Evolutionary conservation across 306 rosid genomes (phyloP).

Genomic region (Malus orientalis): DNA sequence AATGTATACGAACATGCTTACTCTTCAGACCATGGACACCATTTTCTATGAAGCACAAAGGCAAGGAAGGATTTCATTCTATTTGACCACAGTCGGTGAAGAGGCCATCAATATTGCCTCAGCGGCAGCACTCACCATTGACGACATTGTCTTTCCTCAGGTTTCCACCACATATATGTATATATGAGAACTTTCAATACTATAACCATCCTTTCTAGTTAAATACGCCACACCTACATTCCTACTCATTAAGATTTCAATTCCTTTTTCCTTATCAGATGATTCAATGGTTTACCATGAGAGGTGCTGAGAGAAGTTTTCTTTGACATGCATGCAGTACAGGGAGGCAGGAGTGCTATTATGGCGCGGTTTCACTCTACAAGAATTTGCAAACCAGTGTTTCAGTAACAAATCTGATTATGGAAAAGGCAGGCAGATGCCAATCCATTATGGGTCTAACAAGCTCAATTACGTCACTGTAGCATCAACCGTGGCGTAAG

Average conservation of each 20-base stretch:
- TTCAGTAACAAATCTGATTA: constrained; percentile 66
- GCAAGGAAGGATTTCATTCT: constrained; percentile 90
- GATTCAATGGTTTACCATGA: constrained; percentile 1
- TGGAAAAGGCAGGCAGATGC: constrained; percentile 96
- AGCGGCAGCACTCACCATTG: constrained; percentile 69
- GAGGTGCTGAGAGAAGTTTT: constrained; percentile 4
- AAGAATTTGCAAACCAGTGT: constrained; percentile 86
- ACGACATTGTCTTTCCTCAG: constrained; percentile 83
- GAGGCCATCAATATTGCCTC: constrained; percentile 86
- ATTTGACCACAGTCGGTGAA: constrained; percentile 68
- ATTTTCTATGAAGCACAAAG: constrained; percentile 88
- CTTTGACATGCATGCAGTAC: constrained; percentile 46
- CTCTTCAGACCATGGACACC: constrained; percentile 84
- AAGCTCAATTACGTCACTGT: constrained; percentile 79
- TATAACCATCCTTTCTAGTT: not conserved
- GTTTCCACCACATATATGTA: constrained; percentile 24
- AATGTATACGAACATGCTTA: constrained; percentile 72
- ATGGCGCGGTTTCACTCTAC: constrained; percentile 89
- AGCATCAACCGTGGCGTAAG: constrained; percentile 85
- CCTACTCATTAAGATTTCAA: not conserved
- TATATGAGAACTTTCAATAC: not conserved
- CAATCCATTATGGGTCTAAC: constrained; percentile 77
- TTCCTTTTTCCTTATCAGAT: not conserved
- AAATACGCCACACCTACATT: constrained; percentile 1
- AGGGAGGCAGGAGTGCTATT: constrained; percentile 75